Evolutionary conservation across 1,139 yeast genomes (phyloP).

Genomic region (Pichia cactophila): DNA sequence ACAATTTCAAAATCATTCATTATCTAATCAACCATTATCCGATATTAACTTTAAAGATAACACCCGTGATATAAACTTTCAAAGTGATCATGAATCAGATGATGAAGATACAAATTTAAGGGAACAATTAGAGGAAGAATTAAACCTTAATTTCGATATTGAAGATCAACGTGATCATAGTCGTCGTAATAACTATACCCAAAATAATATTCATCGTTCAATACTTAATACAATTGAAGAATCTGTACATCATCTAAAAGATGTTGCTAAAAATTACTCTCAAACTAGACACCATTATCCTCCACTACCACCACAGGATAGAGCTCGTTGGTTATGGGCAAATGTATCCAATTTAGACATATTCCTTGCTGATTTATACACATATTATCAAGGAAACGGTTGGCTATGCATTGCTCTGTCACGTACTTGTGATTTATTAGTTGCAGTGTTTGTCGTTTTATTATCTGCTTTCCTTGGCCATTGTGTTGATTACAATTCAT

Average conservation of each 20-base stretch:
- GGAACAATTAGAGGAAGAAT: not conserved
- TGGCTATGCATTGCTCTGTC: conserved; percentile 64
- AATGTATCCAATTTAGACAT: conserved; percentile 86
- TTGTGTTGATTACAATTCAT: conserved; percentile 54
- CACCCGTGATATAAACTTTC: not conserved
- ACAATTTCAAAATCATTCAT: too few species aligned
- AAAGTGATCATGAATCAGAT: not conserved
- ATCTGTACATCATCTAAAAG: not conserved
- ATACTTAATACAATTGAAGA: not conserved
- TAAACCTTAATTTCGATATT: not conserved
- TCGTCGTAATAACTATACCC: not conserved
- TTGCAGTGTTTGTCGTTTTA: conserved; percentile 68
- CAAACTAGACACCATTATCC: conserved; percentile 2
- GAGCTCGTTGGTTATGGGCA: conserved; percentile 94
- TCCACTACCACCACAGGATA: conserved; percentile 46
- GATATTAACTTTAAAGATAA: too few species aligned
- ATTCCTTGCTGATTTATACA: conserved; percentile 74
- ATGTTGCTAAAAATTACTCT: not conserved
- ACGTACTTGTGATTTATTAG: conserved; percentile 57
- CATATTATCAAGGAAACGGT: conserved; percentile 82
- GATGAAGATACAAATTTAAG: not conserved
- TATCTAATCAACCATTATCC: too few species aligned
- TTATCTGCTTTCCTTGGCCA: conserved; percentile 75
- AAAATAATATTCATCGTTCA: not conserved
- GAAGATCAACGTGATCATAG: not conserved